Percentiles rank a stretch among this genome's conserved stretches.
phyloP scores from a whole-genome alignment of 2,329 filamentous ascomycete genomes.

The Coleophoma eucalyptorum region DNA sequence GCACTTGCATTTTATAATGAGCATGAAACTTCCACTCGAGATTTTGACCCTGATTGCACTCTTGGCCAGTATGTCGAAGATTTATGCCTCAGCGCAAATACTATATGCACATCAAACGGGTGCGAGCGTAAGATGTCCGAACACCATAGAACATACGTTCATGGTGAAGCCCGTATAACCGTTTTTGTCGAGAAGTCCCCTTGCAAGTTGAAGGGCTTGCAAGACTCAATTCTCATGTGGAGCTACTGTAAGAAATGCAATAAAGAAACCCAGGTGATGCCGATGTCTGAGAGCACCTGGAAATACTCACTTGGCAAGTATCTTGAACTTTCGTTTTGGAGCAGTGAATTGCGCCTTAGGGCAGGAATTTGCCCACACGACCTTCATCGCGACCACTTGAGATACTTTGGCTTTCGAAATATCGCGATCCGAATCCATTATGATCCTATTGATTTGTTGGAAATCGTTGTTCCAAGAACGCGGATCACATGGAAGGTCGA shows the following conservation, averaged over 20 bases:
- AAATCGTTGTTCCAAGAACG: constrained; percentile 87
- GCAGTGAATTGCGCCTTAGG: constrained; percentile 71
- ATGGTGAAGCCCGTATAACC: constrained; percentile 90
- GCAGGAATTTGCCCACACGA: constrained; percentile 83
- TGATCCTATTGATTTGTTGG: constrained; percentile 86
- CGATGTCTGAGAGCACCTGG: constrained; percentile 93
- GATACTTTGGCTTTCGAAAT: constrained; percentile 88
- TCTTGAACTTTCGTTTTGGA: constrained; percentile 96
- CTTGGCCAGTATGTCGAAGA: constrained; percentile 95
- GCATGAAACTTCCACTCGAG: constrained; percentile 60
- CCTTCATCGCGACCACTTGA: constrained; percentile 84
- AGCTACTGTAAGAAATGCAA: constrained; percentile 91
- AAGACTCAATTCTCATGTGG: constrained; percentile 92
- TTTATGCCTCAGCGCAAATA: constrained; percentile 70
- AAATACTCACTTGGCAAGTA: constrained; percentile 99
- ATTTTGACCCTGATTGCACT: constrained; percentile 81
- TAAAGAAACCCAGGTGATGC: constrained; percentile 81
- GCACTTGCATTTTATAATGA: constrained; percentile 93
- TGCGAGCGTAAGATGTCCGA: constrained; percentile 88
- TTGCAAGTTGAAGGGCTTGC: constrained; percentile 59
- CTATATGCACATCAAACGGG: constrained; percentile 76
- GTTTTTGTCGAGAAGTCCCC: constrained; percentile 79
- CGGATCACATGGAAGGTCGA: constrained; percentile 98
- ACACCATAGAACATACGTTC: constrained; percentile 95
- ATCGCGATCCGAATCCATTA: constrained; percentile 87